These are phyloP conservation scores for Butyriboletus loyo DNA, from an alignment of 768 basidiomycete species.

Conservation along the genomic window DNA sequence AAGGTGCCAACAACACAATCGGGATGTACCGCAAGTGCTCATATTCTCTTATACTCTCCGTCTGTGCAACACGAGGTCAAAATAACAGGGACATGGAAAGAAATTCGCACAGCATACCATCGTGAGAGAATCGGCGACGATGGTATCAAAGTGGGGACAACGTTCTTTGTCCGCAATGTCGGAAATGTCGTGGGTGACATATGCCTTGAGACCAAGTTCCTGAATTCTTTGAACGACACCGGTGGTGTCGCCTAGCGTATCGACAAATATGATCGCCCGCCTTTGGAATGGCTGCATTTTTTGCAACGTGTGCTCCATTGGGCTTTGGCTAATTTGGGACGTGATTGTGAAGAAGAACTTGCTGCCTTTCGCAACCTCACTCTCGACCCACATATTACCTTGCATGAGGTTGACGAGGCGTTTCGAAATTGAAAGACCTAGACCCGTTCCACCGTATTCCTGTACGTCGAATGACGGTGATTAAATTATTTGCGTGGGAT, in stretches of 20 bases:
- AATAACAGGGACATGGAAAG: neutral
- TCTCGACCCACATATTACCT: slow-evolving; percentile 98
- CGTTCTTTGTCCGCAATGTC: slow-evolving; percentile 80
- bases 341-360: slow-evolving; percentile 97
- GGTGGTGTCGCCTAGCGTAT: slow-evolving; percentile 74
- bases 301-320: slow-evolving; percentile 65
- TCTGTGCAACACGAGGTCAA: slow-evolving; percentile 45
- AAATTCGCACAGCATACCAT: slow-evolving; percentile 55
- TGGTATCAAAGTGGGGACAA: slow-evolving; percentile 89
- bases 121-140: slow-evolving; percentile 85
- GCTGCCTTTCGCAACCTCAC: slow-evolving; percentile 87
- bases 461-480: slow-evolving; percentile 29
- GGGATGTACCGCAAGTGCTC: slow-evolving; percentile 97
- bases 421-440: slow-evolving; percentile 96
- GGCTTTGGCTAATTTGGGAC: slow-evolving; percentile 73
- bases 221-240: slow-evolving; percentile 73
- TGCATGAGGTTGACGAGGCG: slow-evolving; percentile 96
- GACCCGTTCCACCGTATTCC: slow-evolving; percentile 97
- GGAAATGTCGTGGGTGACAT: slow-evolving; percentile 72
- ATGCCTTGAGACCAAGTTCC: slow-evolving; percentile 76
- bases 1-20: slow-evolving; percentile 84
- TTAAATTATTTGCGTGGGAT: slow-evolving; percentile 8
- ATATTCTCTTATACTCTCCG: slow-evolving; percentile 84
- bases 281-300: slow-evolving; percentile 88
- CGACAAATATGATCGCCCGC: slow-evolving; percentile 88